phyloP scores from a whole-genome alignment of 2,329 filamentous ascomycete genomes.

The Chaetomium sp. region DNA sequence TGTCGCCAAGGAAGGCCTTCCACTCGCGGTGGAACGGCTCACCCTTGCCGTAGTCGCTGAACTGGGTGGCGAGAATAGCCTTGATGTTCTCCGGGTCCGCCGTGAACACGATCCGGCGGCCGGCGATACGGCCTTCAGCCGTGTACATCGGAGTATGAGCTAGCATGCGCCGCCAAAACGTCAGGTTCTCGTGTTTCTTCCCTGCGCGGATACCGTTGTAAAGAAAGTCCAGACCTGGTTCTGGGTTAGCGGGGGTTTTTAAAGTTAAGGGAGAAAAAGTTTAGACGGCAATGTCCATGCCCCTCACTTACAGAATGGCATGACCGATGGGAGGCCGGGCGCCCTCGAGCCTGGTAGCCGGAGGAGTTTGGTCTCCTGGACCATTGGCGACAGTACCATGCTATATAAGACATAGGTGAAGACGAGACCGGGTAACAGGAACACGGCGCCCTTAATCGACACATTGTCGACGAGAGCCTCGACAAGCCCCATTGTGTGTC shows the following conservation, averaged over 20 bases:
- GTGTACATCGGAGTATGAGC: slow-evolving; percentile 44
- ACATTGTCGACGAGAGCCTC: slow-evolving; percentile 40
- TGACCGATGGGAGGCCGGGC: slow-evolving; percentile 28
- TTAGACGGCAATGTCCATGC: background rate
- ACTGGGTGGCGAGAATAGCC: slow-evolving; percentile 81
- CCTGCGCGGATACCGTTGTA: slow-evolving; percentile 48
- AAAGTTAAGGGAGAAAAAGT: too few species aligned
- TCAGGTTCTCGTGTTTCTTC: slow-evolving; percentile 48
- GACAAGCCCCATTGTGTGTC: slow-evolving; percentile 41
- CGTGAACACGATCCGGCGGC: slow-evolving; percentile 63
- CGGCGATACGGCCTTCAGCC: slow-evolving; percentile 49
- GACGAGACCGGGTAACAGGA: slow-evolving; percentile 31
- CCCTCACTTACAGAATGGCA: slow-evolving; percentile 40
- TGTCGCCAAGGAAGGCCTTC: slow-evolving; percentile 67
- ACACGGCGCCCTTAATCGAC: slow-evolving; percentile 35
- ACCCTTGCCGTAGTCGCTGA: slow-evolving; percentile 79
- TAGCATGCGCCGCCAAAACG: slow-evolving; percentile 55
- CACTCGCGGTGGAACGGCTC: slow-evolving; percentile 67
- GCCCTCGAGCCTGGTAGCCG: slow-evolving; percentile 40
- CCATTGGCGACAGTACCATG: slow-evolving; percentile 31
- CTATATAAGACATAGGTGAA: slow-evolving; percentile 33
- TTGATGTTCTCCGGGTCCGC: slow-evolving; percentile 87
- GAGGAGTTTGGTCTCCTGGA: slow-evolving; percentile 38
- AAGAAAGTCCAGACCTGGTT: slow-evolving; percentile 59
- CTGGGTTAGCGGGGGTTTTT: slow-evolving; percentile 3